phyloP scores from a whole-genome alignment of 129 eudicot species.

The Artemisia argyi region DNA sequence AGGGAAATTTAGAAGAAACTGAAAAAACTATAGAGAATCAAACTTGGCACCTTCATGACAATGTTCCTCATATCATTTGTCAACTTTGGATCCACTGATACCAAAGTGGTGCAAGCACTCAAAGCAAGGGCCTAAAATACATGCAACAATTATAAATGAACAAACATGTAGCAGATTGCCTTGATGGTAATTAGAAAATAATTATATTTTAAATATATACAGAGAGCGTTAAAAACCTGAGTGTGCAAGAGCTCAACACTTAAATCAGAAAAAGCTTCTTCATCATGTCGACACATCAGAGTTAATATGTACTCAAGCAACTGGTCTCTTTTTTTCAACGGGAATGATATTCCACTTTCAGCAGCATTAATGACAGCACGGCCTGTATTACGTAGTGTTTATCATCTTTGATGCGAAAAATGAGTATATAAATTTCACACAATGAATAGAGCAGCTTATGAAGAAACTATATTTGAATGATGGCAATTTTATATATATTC shows the following conservation, averaged over 20 bases:
- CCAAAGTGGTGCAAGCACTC: conserved; percentile 98
- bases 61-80: conserved; percentile 86
- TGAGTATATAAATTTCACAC: neutral
- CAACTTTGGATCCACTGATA: conserved; percentile 96
- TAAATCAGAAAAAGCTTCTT: conserved; percentile 80
- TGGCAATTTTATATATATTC: neutral
- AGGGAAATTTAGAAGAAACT: neutral
- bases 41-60: conserved; percentile 74
- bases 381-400: conserved; percentile 49
- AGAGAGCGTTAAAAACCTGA: conserved; percentile 49
- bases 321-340: conserved; percentile 84
- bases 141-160: conserved; percentile 2
- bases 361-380: conserved; percentile 91
- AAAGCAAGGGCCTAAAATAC: conserved; percentile 81
- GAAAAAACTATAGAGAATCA: conserved; percentile 6
- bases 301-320: conserved; percentile 90
- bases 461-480: neutral
- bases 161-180: conserved; percentile 5
- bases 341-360: conserved; percentile 90
- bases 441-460: conserved; percentile 11
- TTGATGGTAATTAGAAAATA: conserved; percentile 1
- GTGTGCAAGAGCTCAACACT: conserved; percentile 79
- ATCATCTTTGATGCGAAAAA: neutral
- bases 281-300: conserved; percentile 87
- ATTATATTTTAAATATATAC: neutral